Conservation (phyloP, 2,329 filamentous ascomycete genomes). For the Exophiala bonariae region DNA sequence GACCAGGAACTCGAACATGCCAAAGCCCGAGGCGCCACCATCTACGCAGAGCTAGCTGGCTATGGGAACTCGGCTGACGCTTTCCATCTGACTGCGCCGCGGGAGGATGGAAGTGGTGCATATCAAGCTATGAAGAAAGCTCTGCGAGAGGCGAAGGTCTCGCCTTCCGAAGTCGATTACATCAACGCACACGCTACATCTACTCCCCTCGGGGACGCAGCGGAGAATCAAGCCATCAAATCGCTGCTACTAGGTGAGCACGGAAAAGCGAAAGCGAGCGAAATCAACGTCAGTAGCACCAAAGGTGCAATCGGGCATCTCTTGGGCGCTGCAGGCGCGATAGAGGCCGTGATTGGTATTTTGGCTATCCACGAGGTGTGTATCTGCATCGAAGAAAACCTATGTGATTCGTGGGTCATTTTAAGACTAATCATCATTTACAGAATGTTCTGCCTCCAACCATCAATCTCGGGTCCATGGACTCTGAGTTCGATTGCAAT, state of each 20-base stretch:
- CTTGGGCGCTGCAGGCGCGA: slow-evolving; percentile 83
- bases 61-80: slow-evolving; percentile 92
- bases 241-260: slow-evolving; percentile 72
- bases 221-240: slow-evolving; percentile 82
- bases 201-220: slow-evolving; percentile 69
- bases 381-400: slow-evolving; percentile 25
- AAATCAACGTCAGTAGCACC: slow-evolving; percentile 85
- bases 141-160: slow-evolving; percentile 68
- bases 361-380: slow-evolving; percentile 76
- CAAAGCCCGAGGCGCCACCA: slow-evolving; percentile 70
- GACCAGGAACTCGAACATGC: slow-evolving; percentile 81
- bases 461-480: slow-evolving; percentile 71
- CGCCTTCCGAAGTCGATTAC: slow-evolving; percentile 76
- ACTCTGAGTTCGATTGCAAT: slow-evolving; percentile 74
- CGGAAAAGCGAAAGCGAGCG: slow-evolving; percentile 59
- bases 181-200: slow-evolving; percentile 90
- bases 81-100: slow-evolving; percentile 88
- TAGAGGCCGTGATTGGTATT: slow-evolving; percentile 84
- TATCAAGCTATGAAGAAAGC: slow-evolving; percentile 82
- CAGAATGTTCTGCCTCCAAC: slow-evolving; percentile 83
- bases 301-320: slow-evolving; percentile 93
- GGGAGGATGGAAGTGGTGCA: slow-evolving; percentile 78
- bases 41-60: slow-evolving; percentile 86
- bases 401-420: no score
- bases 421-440: slow-evolving; percentile 1